phyloP scores from a whole-genome alignment of 805 yeast species.

The Tetrapisispora iriomotensis region DNA sequence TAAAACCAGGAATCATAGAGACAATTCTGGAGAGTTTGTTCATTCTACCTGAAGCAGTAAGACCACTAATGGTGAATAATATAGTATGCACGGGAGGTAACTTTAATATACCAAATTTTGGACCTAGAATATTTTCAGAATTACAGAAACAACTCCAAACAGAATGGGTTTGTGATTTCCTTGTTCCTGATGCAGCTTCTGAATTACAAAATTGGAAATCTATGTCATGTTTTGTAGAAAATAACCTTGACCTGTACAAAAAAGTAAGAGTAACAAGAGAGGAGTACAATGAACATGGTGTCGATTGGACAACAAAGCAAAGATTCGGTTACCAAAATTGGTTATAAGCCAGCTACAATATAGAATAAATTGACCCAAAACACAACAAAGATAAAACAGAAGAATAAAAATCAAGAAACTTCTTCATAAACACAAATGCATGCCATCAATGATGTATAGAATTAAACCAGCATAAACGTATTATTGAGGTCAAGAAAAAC shows the following conservation, averaged over 20 bases:
- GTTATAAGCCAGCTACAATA: constrained; percentile 14
- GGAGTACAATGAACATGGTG: constrained; percentile 82
- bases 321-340: constrained; percentile 35
- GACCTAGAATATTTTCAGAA: constrained; percentile 49
- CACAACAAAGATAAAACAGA: not conserved
- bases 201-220: constrained; percentile 49
- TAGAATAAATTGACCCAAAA: not conserved
- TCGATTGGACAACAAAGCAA: constrained; percentile 34
- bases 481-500: too few species aligned
- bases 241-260: constrained; percentile 29
- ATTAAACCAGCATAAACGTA: too few species aligned
- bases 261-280: constrained; percentile 56
- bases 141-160: constrained; percentile 59
- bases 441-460: too few species aligned
- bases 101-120: constrained; percentile 58
- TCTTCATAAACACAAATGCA: too few species aligned
- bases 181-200: constrained; percentile 26
- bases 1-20: constrained; percentile 70
- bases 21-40: constrained; percentile 58
- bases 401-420: not conserved
- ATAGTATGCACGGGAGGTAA: constrained; percentile 79
- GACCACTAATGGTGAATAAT: constrained; percentile 73
- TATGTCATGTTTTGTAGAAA: constrained; percentile 37
- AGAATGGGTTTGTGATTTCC: constrained; percentile 53
- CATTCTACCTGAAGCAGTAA: constrained; percentile 58